Evolutionary conservation across 139 green algal genomes (phyloP), one percentile per base, ranked within the genome.

Genomic region (Coelastrella sp.): DNA sequence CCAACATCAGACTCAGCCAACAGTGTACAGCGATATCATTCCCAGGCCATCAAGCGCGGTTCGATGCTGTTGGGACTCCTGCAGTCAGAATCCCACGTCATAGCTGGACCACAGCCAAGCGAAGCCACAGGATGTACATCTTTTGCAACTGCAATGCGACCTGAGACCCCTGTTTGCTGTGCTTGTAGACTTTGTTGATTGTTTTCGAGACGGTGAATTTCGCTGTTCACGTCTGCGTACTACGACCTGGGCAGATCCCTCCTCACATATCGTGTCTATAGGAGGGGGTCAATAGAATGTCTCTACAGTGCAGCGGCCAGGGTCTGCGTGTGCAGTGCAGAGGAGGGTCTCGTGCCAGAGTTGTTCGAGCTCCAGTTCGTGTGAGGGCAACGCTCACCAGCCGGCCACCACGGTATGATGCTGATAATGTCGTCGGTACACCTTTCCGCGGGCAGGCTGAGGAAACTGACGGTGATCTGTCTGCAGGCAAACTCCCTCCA

Each of bases 401-500:
- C 68, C 16, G 22, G 22, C 14, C 68, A 32, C 68, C 68, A 76
- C 68, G 17, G 68, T 76, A 76, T 8, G 68, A 7, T 71, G 13
- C 11, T 71, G 4, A 71, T 71, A 71, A 71, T 10, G 61, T 71
- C 61, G 32, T 47, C 3, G 16, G 16, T 14, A 14, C 64, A 71
- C 11, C 64, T 71, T 11, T 71, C 11, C 13, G 64, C 64, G 4
- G 13, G 64, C 64, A 71, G 64, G 64, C 64, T 71, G 64, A 71
- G 64, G 11, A 20, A 71, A 14, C 64, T 4, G 64, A 20, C 11
- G 17, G 16, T 32, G 5, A 76, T 22, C 16, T 23, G 16, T 17
- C 68, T 76, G 68, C 68, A 76, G 68, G 68, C 68, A 76, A 76
- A 76, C 68, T 76, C 68, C 68, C 68, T 76, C 68, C 68, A 47